Evolutionary conservation across 345 rosid genomes (phyloP).

Genomic region (Hibiscus mutabilis): DNA sequence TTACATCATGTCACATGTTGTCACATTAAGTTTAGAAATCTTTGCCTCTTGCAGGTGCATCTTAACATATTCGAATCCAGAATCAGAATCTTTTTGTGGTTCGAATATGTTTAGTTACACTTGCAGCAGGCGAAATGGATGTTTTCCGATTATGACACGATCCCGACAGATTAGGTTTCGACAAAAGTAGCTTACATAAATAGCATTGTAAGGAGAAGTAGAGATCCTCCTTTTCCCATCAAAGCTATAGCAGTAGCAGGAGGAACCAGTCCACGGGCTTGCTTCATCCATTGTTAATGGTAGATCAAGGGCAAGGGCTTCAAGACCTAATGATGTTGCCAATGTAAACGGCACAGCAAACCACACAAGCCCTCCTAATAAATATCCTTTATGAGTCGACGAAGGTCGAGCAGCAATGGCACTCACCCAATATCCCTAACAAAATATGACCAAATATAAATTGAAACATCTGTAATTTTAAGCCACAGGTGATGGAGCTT

Average conservation of each 20-base stretch:
- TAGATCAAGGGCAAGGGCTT: conserved; percentile 87
- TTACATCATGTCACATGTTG: background rate
- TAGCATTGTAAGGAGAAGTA: conserved; percentile 89
- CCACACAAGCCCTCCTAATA: conserved; percentile 91
- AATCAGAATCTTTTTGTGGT: too few species aligned
- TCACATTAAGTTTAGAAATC: too few species aligned
- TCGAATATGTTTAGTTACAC: background rate
- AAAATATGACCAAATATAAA: background rate
- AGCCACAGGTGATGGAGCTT: conserved; percentile 18
- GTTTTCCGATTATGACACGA: background rate
- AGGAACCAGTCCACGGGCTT: conserved; percentile 74
- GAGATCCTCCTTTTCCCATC: conserved; percentile 90
- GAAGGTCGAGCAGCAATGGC: conserved; percentile 96
- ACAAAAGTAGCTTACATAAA: conserved; percentile 60
- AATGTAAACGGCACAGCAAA: conserved; percentile 91
- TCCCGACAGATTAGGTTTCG: background rate
- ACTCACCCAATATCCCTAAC: conserved; percentile 93
- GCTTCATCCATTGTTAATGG: conserved; percentile 71
- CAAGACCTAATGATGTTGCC: conserved; percentile 90
- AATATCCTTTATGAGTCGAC: conserved; percentile 85
- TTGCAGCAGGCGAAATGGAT: background rate
- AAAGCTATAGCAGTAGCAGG: conserved; percentile 90
- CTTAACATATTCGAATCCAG: background rate
- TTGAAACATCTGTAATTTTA: background rate
- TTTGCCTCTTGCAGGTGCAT: background rate